Percentiles rank a stretch among this genome's conserved stretches.
Evolutionary conservation across 306 rosid genomes (phyloP).

Genomic region (Hippophae rhamnoides): DNA sequence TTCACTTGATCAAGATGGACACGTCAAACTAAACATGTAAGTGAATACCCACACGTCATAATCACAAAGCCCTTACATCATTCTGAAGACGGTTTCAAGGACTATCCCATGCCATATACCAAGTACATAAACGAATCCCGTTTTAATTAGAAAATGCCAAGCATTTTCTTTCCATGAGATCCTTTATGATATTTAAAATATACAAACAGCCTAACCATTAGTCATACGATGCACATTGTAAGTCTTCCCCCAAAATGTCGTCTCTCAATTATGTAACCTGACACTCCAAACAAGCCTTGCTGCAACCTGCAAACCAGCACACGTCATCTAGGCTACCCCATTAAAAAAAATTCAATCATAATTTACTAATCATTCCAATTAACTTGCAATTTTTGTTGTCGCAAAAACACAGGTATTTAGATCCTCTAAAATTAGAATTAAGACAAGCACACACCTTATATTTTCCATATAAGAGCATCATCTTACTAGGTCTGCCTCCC

Average conservation of each 20-base stretch:
- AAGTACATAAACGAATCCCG: constrained; percentile 19
- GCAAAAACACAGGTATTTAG: constrained; percentile 6
- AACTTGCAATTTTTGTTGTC: not conserved
- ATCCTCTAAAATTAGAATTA: constrained; percentile 6
- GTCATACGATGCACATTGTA: constrained; percentile 26
- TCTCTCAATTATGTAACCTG: constrained; percentile 30
- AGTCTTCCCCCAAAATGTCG: constrained; percentile 31
- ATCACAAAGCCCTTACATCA: not conserved
- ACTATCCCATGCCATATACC: constrained; percentile 19
- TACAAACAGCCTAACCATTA: constrained; percentile 22
- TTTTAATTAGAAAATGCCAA: constrained; percentile 2
- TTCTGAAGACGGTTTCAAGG: not conserved
- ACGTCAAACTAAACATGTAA: no score
- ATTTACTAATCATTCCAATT: no score
- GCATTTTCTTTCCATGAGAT: constrained; percentile 26
- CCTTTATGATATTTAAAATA: constrained; percentile 26
- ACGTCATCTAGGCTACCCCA: no score
- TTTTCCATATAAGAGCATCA: constrained; percentile 23
- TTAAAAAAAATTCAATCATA: no score
- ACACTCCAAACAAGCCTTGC: constrained; percentile 33
- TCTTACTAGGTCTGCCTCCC: constrained; percentile 30
- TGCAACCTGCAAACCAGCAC: constrained; percentile 31
- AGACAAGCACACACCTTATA: constrained; percentile 30
- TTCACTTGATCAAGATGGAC: no score
- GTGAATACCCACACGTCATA: no score